Base-by-base conservation (phyloP, 768 basidiomycete genomes). In the Pholiota molesta region DNA sequence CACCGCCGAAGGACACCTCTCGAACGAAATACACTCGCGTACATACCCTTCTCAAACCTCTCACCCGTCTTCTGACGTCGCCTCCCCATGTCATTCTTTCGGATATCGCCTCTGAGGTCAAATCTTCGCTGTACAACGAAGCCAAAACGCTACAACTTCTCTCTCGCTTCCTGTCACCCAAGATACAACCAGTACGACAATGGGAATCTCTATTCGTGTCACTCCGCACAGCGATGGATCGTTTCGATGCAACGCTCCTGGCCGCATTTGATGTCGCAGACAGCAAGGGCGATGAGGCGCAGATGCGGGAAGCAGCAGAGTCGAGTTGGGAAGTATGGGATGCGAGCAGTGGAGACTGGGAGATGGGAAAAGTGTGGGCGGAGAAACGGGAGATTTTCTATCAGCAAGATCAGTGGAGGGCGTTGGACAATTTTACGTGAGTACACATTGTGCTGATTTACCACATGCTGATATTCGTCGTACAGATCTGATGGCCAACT, bases 351-450 rank as follows among this genome's bases (percentile, higher is more conserved):
- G 73, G 78, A 11, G 91, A 94, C 60, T 96, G 93, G 93, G 96
- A 97, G 74, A 87, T 97, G 81, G 93, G 93, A 0, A 90, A 94
- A 65, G 89, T 96, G 17, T 99, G 97, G 94, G 89, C 92, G 1
- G 96, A 99, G 76, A 96, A 97, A 78, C 79, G 91, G 49, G 95
- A 97, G 73, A 88, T 98, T 21, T 95, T 99, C 68, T 98, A 97
- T 73, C 90, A 95, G 65, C 85, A 86, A 60, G 86, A 84, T 7
- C 81, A 83, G 52, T 95, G 93, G 90, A 83, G 91, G 64, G 85
- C 95, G 0, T 71, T 91, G 57, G 87, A 90, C 62, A 99, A 99
- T 75, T 85, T 91, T 71, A 89, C 87, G 87, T 89, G 74, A 69
- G 87, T 78, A 35, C 26, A n/a, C 57, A 52, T 19, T 57, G 39